phyloP scores from a whole-genome alignment of 345 rosid genomes.

The Heritiera littoralis region DNA sequence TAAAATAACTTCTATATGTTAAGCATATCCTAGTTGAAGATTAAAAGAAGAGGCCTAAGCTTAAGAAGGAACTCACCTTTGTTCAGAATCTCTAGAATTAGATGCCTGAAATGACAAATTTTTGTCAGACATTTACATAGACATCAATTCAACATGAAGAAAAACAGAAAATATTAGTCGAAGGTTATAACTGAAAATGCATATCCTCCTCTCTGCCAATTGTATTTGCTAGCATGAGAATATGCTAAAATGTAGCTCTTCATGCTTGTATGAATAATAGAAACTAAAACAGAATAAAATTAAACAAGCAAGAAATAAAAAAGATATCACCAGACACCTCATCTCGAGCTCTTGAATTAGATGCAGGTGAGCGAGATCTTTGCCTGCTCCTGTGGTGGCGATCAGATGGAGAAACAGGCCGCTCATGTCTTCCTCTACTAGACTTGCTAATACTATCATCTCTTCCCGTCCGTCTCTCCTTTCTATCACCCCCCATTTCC shows the following conservation, averaged over 20 bases:
- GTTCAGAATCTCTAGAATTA: slow-evolving; percentile 48
- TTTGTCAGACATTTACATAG: not conserved
- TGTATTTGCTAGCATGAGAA: not conserved
- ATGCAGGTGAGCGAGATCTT: slow-evolving; percentile 59
- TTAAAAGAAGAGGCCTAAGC: slow-evolving; percentile 3
- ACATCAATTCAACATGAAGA: not conserved
- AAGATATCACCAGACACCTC: slow-evolving; percentile 68
- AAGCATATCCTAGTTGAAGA: not conserved
- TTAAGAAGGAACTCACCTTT: slow-evolving; percentile 38
- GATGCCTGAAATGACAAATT: slow-evolving; percentile 44
- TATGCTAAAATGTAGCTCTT: not conserved
- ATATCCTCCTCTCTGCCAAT: not conserved
- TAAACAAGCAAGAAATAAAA: slow-evolving; percentile 17
- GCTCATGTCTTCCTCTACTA: slow-evolving; percentile 47
- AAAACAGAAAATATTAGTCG: not conserved
- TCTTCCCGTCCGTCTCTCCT: slow-evolving; percentile 54
- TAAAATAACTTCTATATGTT: not conserved
- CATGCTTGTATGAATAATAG: not conserved
- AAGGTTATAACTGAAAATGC: not conserved
- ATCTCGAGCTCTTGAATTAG: slow-evolving; percentile 45
- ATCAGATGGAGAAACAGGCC: slow-evolving; percentile 57
- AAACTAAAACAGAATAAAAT: slow-evolving; percentile 12
- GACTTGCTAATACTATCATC: slow-evolving; percentile 54
- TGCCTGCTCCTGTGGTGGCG: slow-evolving; percentile 51
- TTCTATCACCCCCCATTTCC: slow-evolving; percentile 50